These are phyloP conservation scores for Coniochaeta sp. DNA, from an alignment of 2,329 filamentous ascomycete species.

Conservation along the genomic window DNA sequence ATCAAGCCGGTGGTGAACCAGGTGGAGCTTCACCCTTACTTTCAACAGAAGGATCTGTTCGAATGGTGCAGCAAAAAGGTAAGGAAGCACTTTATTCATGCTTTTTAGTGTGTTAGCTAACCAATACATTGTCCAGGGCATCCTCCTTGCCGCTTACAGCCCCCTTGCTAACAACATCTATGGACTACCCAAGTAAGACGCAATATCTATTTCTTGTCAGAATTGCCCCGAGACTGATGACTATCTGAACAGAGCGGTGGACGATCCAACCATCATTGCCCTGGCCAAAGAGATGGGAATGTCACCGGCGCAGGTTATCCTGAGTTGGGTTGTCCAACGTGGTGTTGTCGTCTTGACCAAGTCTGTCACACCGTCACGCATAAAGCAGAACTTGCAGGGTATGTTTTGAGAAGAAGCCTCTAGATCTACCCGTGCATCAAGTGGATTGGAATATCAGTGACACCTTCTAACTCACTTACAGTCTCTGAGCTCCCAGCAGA, in stretches of 20 bases:
- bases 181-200: conserved; percentile 57
- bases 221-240: too few relatives aligned
- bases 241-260: conserved; percentile 29
- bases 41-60: conserved; percentile 72
- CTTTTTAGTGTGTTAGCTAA: too few relatives aligned
- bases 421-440: too few relatives aligned
- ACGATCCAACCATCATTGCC: conserved; percentile 48
- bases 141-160: conserved; percentile 69
- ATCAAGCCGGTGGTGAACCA: conserved; percentile 69
- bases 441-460: too few relatives aligned
- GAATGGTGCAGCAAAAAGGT: conserved; percentile 63
- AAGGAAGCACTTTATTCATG: conserved; percentile 12
- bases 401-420: neutral
- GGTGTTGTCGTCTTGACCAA: conserved; percentile 83
- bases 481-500: conserved; percentile 8
- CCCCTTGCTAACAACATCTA: conserved; percentile 66
- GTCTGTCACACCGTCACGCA: conserved; percentile 65
- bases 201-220: neutral
- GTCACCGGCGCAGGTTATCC: conserved; percentile 67
- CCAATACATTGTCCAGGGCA: conserved; percentile 32
- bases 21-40: conserved; percentile 73
- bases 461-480: neutral
- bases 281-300: conserved; percentile 61
- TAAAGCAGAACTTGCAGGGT: conserved; percentile 61
- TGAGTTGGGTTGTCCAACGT: conserved; percentile 74